These are phyloP conservation scores for Musa schizocarpa DNA, from an alignment of 176 grass and related monocot genomes.

Conservation along the genomic window DNA sequence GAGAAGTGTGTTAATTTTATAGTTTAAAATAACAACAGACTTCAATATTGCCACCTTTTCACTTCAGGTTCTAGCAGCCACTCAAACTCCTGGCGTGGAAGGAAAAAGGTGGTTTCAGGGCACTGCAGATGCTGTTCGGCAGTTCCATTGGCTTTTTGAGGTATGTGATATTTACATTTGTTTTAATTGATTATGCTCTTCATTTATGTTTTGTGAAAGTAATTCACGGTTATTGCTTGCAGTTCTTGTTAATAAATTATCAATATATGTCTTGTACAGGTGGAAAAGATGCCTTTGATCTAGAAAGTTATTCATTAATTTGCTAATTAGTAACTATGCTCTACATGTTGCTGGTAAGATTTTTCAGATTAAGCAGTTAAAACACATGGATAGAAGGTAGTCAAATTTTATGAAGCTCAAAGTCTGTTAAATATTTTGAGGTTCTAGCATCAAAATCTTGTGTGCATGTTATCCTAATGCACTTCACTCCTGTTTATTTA, in stretches of 20 bases:
- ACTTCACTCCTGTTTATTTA: too few species aligned
- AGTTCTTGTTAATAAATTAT: neutral
- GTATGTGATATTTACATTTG: constrained; percentile 24
- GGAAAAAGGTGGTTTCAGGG: constrained; percentile 90
- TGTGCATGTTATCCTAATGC: too few species aligned
- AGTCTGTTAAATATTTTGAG: too few species aligned
- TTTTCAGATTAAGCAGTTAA: too few species aligned
- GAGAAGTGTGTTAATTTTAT: neutral
- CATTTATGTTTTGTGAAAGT: neutral
- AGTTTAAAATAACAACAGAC: neutral
- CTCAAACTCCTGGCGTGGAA: constrained; percentile 58
- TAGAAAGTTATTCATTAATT: neutral
- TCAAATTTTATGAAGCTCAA: too few species aligned
- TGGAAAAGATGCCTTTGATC: neutral
- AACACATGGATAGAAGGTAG: too few species aligned
- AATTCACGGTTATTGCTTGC: neutral
- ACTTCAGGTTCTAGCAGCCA: constrained; percentile 75
- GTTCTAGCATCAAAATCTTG: too few species aligned
- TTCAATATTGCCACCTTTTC: constrained; percentile 6
- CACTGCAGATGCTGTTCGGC: constrained; percentile 76
- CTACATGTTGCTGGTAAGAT: too few species aligned
- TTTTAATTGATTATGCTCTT: neutral
- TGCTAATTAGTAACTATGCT: too few species aligned
- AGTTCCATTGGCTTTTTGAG: constrained; percentile 89
- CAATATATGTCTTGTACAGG: neutral